Percentiles rank a stretch among this genome's conserved stretches.
These are phyloP conservation scores for Withania somnifera DNA, from an alignment of 305 asterid genomes.

Conservation along the genomic window DNA sequence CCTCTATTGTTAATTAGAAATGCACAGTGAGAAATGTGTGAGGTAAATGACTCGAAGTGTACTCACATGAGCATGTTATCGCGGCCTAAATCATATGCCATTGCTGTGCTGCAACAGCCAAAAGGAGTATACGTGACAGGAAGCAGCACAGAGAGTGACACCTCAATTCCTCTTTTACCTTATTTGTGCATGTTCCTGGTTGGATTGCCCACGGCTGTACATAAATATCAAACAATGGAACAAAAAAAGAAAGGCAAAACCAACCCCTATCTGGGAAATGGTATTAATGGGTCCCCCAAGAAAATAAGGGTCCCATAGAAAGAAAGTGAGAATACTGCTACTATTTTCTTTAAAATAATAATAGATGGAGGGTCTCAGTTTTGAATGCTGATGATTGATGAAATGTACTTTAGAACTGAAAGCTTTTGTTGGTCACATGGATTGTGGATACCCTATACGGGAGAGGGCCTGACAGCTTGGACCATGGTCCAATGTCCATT, in stretches of 20 bases:
- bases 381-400: conserved; percentile 15
- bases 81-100: background rate
- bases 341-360: background rate
- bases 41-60: background rate
- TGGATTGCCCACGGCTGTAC: conserved; percentile 13
- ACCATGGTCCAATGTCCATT: conserved; percentile 34
- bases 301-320: background rate
- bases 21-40: background rate
- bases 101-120: background rate
- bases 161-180: background rate
- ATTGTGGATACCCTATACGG: conserved; percentile 16
- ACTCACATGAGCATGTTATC: background rate
- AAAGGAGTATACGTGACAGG: background rate
- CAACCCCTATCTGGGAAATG: background rate
- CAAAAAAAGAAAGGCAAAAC: background rate
- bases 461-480: conserved; percentile 44
- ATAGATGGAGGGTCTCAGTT: background rate
- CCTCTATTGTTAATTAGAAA: background rate
- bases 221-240: background rate
- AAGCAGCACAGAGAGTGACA: background rate
- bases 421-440: conserved; percentile 25
- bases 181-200: conserved; percentile 3
- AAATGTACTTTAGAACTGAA: conserved; percentile 15
- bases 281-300: conserved; percentile 2
- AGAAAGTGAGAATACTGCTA: background rate